Evolutionary conservation across 2,329 filamentous ascomycete species (phyloP), one percentile per base, ranked within the genome.

Genomic region (Talaromyces marneffei): DNA sequence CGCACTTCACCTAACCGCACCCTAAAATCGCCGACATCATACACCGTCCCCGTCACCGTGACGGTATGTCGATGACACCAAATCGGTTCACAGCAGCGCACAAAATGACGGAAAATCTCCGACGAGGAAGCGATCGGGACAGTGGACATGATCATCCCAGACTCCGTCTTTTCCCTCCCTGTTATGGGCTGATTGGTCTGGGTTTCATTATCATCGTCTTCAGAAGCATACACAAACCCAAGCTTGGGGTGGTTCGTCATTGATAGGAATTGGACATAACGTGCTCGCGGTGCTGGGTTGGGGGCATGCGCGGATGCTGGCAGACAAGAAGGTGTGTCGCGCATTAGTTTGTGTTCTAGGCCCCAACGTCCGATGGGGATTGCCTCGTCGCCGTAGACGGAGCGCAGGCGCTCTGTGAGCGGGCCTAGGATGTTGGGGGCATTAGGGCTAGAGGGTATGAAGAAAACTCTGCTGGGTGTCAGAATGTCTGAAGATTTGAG

Each of bases 241-340:
- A 76, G 72, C 4, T 67, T 71, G 14, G 74, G 70, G 62, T 74
- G 73, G 62, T 78, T 73, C n/a, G 70, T 72, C 39, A 78, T 67
- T 5, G 72, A 74, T 40, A 78, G 71, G 61, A 78, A 75, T 60
- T 79, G 76, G 70, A 78, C 74, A 58, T 73, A 77, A 25, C 74
- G 72, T 4, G 75, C 71, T 20, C 68, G 70, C 4, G 70, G 66
- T 1, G 68, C 35, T 20, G 60, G 70, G 23, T 72, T 68, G 27
- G 69, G 69, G 23, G 66, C 63, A 37, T 66, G 68, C 4, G 69
- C 65, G n/a, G 73, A 71, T 14, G 71, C 66, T 0, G 75, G 72
- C 8, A 78, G 65, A 42, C 74, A 72, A 7, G 74, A 75, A 6
- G 75, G 75, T 0, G 77, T 78, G 59, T 78, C 76, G 54, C 75